These are phyloP conservation scores for Fusarium goolgardi DNA, from an alignment of 2,329 filamentous ascomycete species.

Conservation along the genomic window DNA sequence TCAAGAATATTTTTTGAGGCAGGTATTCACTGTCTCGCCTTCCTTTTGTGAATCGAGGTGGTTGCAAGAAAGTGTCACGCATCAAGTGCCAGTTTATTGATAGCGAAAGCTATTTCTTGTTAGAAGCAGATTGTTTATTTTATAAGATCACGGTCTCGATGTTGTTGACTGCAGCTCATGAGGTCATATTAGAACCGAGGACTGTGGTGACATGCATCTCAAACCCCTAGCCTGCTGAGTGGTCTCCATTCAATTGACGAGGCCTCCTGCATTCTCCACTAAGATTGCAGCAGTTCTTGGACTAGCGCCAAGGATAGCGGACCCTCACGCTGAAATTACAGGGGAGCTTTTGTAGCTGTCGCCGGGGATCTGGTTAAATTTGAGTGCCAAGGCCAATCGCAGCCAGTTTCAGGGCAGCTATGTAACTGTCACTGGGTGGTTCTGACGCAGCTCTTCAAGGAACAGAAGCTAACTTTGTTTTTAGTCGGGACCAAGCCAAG, in stretches of 20 bases:
- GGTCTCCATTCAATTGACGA: slow-evolving; percentile 33
- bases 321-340: slow-evolving; percentile 20
- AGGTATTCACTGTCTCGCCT: slow-evolving; percentile 4
- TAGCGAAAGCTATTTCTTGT: too few species aligned
- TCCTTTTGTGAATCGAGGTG: background rate
- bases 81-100: background rate
- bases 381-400: slow-evolving; percentile 40
- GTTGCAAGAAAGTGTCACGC: background rate
- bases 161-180: slow-evolving; percentile 13
- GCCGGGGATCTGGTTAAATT: slow-evolving; percentile 40
- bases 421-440: slow-evolving; percentile 36
- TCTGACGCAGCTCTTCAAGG: slow-evolving; percentile 23
- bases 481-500: slow-evolving; percentile 21
- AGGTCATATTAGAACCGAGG: slow-evolving; percentile 19
- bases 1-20: slow-evolving; percentile 4
- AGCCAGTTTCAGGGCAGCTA: slow-evolving; percentile 35
- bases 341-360: slow-evolving; percentile 33
- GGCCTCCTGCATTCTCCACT: slow-evolving; percentile 35
- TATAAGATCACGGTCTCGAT: background rate
- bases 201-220: slow-evolving; percentile 27
- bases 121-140: background rate
- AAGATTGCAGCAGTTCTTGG: slow-evolving; percentile 6
- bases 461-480: slow-evolving; percentile 30
- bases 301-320: slow-evolving; percentile 27
- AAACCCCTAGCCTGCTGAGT: slow-evolving; percentile 40